Evolutionary conservation across 768 basidiomycete species (phyloP).

Genomic region (Xerocomellus amylosporus): DNA sequence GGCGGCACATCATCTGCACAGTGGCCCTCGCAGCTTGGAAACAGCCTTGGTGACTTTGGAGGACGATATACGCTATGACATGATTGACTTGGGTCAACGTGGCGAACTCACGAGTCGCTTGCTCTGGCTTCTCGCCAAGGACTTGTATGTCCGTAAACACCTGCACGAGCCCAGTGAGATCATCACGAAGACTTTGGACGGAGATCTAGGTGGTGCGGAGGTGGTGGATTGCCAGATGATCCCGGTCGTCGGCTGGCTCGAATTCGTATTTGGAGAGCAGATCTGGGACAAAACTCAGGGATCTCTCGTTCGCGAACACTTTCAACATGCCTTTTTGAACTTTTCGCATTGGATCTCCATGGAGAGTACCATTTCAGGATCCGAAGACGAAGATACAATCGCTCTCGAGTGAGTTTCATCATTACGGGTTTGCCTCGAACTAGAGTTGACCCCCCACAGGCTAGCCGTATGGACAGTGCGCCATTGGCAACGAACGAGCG

Average conservation of each 20-base stretch:
- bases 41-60: neutral
- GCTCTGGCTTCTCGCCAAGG: constrained; percentile 1
- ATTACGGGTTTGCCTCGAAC: neutral
- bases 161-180: neutral
- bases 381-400: neutral
- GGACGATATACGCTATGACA: neutral
- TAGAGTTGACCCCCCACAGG: neutral
- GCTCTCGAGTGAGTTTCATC: neutral
- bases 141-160: neutral
- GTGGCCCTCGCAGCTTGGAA: neutral
- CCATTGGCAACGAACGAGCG: neutral
- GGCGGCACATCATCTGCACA: neutral
- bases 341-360: constrained; percentile 4
- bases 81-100: neutral
- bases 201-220: neutral
- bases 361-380: neutral
- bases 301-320: neutral
- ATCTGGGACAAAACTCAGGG: neutral
- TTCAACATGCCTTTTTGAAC: constrained; percentile 4
- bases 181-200: neutral
- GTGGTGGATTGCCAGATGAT: constrained; percentile 5
- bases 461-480: neutral
- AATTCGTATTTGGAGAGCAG: neutral
- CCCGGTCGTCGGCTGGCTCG: neutral
- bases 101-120: neutral